Evolutionary conservation across 164 flowering plant species (phyloP).

Genomic region (Chimonanthus praecox): DNA sequence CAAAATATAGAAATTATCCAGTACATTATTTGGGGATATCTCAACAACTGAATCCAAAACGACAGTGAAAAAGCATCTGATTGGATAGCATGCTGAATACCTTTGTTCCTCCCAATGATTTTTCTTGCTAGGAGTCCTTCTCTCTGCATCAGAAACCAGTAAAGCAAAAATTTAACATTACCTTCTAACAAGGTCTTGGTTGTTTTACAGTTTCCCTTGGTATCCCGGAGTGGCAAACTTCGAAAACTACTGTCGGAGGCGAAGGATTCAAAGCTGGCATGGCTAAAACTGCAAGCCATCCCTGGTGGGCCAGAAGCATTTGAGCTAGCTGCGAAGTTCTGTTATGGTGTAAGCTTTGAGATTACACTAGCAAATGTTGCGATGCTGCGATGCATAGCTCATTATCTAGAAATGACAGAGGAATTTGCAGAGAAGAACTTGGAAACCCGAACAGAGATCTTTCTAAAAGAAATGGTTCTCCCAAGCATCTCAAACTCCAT

Average conservation of each 20-base stretch:
- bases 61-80: neutral
- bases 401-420: slow-evolving; percentile 88
- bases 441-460: slow-evolving; percentile 51
- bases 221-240: slow-evolving; percentile 82
- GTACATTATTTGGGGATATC: neutral
- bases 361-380: slow-evolving; percentile 69
- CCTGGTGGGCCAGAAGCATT: slow-evolving; percentile 97
- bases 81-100: neutral
- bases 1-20: neutral
- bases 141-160: neutral
- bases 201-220: slow-evolving; percentile 75
- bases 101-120: neutral
- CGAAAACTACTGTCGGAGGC: slow-evolving; percentile 64
- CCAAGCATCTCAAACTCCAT: slow-evolving; percentile 67
- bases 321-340: slow-evolving; percentile 86
- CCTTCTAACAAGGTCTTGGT: neutral
- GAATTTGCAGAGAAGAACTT: slow-evolving; percentile 79
- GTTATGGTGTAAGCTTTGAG: slow-evolving; percentile 75
- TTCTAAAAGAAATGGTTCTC: slow-evolving; percentile 61
- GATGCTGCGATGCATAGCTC: slow-evolving; percentile 60
- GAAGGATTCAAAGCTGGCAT: slow-evolving; percentile 57
- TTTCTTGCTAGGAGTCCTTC: neutral
- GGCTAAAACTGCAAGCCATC: slow-evolving; percentile 41
- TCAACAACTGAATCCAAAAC: neutral
- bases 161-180: neutral